phyloP scores from a whole-genome alignment of 2,329 filamentous ascomycete species.

The Sporothrix pseudoabietina region DNA sequence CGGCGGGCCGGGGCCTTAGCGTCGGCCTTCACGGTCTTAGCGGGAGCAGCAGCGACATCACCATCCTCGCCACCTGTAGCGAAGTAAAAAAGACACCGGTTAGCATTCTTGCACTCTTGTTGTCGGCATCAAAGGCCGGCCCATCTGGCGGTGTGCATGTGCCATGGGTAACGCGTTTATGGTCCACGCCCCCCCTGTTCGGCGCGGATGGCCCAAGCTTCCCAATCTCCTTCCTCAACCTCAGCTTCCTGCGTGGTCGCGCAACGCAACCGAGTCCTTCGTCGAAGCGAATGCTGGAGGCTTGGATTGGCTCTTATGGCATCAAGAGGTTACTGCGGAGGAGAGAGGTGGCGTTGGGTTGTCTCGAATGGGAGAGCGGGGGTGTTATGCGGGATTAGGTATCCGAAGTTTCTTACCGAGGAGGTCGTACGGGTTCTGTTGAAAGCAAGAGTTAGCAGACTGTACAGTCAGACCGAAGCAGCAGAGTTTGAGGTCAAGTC shows the following conservation, averaged over 20 bases:
- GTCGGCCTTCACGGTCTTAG: slow-evolving; percentile 77
- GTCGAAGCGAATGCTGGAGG: background rate
- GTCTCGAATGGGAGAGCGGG: background rate
- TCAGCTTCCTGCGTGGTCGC: background rate
- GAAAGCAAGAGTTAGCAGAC: slow-evolving; percentile 28
- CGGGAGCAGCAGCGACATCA: slow-evolving; percentile 74
- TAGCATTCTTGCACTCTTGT: slow-evolving; percentile 7
- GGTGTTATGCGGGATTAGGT: background rate
- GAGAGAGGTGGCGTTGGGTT: background rate
- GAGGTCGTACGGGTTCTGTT: slow-evolving; percentile 94
- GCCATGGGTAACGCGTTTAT: slow-evolving; percentile 6
- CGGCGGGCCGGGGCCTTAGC: slow-evolving; percentile 65
- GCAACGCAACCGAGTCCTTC: background rate
- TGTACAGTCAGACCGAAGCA: background rate
- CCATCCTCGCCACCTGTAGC: slow-evolving; percentile 62
- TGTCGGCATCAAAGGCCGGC: background rate
- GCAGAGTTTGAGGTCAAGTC: no score
- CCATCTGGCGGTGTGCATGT: background rate
- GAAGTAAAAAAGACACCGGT: background rate
- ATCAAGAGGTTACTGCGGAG: background rate
- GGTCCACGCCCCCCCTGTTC: slow-evolving; percentile 5
- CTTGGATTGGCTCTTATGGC: background rate
- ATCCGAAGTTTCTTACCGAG: slow-evolving; percentile 69
- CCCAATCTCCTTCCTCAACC: background rate
- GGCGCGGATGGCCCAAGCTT: slow-evolving; percentile 17